Evolutionary conservation across 768 basidiomycete genomes (phyloP).

Genomic region (Russula virescens): DNA sequence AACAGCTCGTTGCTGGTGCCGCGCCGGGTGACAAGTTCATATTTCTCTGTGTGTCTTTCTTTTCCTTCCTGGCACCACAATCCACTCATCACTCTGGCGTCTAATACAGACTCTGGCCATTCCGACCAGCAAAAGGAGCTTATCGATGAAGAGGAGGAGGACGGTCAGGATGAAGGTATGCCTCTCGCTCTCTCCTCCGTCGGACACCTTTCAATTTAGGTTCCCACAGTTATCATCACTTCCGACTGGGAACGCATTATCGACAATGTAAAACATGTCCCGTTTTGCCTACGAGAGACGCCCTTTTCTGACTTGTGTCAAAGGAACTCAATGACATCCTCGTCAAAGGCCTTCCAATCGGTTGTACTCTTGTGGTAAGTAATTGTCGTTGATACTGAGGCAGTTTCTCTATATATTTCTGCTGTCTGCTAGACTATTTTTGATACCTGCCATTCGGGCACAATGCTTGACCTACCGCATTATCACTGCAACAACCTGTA

Average conservation of each 20-base stretch:
- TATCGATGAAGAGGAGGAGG: conserved; percentile 19
- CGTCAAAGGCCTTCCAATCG: conserved; percentile 22
- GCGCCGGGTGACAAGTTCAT: conserved; percentile 26
- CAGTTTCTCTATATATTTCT: background rate
- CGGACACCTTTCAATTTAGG: background rate
- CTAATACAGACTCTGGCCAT: conserved; percentile 26
- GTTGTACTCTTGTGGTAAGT: conserved; percentile 21
- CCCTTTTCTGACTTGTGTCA: too few species aligned
- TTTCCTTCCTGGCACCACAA: background rate
- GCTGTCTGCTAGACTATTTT: conserved; percentile 22
- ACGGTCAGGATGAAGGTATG: conserved; percentile 26
- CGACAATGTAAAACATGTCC: conserved; percentile 23
- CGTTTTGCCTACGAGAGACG: background rate
- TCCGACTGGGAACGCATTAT: conserved; percentile 22
- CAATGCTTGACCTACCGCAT: conserved; percentile 27
- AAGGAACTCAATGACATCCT: conserved; percentile 17
- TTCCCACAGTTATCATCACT: conserved; percentile 13
- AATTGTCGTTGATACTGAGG: too few species aligned
- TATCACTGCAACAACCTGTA: conserved; percentile 26
- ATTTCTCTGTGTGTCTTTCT: conserved; percentile 27
- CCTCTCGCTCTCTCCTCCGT: background rate
- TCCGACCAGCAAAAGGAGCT: conserved; percentile 22
- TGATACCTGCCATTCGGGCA: conserved; percentile 29
- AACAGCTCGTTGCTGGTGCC: conserved; percentile 22
- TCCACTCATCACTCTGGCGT: background rate